A percentile compares a stretch with the other conserved stretches of the same genome.
phyloP scores from a whole-genome alignment of 176 grass and related monocot genomes.

The Secale cereale region DNA sequence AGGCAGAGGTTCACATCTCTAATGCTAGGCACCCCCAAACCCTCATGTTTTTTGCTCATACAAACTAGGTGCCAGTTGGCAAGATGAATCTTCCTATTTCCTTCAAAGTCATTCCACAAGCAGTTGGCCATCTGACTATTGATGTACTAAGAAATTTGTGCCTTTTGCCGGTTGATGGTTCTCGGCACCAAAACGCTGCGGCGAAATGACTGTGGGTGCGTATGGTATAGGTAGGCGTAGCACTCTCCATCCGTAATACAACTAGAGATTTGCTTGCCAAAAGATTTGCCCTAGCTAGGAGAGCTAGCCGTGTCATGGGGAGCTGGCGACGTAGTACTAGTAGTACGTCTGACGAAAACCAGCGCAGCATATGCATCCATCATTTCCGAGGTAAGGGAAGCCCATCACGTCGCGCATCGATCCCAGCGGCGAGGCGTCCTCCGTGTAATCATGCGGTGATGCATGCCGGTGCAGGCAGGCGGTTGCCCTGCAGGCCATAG shows the following conservation, averaged over 20 bases:
- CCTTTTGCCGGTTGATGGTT: too few relatives aligned
- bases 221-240: too few relatives aligned
- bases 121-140: too few relatives aligned
- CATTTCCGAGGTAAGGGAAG: background rate
- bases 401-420: slow-evolving; percentile 28
- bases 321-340: background rate
- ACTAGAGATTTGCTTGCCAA: background rate
- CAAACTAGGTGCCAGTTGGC: too few relatives aligned
- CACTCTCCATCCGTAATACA: too few relatives aligned
- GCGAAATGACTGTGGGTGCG: background rate
- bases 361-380: slow-evolving; percentile 3
- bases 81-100: too few relatives aligned
- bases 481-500: background rate
- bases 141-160: too few relatives aligned
- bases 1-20: too few relatives aligned
- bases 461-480: slow-evolving; percentile 22
- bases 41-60: too few relatives aligned
- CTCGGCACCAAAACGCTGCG: background rate
- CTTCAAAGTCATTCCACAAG: too few relatives aligned
- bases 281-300: background rate
- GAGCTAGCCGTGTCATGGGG: background rate
- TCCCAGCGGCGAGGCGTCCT: background rate
- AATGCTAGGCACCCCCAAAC: too few relatives aligned
- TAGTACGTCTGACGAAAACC: background rate
- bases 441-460: slow-evolving; percentile 28